These are phyloP conservation scores for Talaromyces pinophilus DNA, from an alignment of 2,329 filamentous ascomycete species.

Conservation along the genomic window DNA sequence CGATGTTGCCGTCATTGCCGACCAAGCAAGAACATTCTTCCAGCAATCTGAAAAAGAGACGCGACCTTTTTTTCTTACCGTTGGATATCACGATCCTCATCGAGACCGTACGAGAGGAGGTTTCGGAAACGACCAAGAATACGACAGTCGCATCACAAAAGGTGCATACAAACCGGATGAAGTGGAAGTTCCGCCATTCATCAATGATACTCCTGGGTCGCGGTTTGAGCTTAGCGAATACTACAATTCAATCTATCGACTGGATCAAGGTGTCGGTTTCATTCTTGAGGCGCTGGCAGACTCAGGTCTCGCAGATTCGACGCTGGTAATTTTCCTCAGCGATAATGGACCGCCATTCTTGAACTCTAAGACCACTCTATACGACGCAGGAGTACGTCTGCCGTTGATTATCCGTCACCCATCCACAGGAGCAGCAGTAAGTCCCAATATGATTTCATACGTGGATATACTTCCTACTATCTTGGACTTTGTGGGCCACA, in stretches of 20 bases:
- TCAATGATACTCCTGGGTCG: slow-evolving; percentile 46
- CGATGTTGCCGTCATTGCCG: slow-evolving; percentile 47
- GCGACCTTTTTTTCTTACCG: slow-evolving; percentile 49
- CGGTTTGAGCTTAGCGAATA: slow-evolving; percentile 50
- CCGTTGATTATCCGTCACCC: slow-evolving; percentile 48
- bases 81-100: slow-evolving; percentile 53
- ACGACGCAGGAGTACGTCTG: slow-evolving; percentile 50
- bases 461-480: slow-evolving; percentile 52
- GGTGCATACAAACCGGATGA: slow-evolving; percentile 34
- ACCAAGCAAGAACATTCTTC: slow-evolving; percentile 44
- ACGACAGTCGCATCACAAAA: slow-evolving; percentile 30
- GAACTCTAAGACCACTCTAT: slow-evolving; percentile 56
- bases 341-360: slow-evolving; percentile 55
- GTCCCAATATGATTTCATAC: slow-evolving; percentile 50
- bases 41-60: slow-evolving; percentile 32
- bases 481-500: slow-evolving; percentile 43
- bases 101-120: slow-evolving; percentile 45
- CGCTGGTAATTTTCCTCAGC: slow-evolving; percentile 51
- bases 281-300: slow-evolving; percentile 36
- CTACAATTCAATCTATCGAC: slow-evolving; percentile 42
- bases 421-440: slow-evolving; percentile 27
- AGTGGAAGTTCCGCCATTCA: slow-evolving; percentile 45
- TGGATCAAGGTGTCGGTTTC: slow-evolving; percentile 43
- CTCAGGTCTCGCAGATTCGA: slow-evolving; percentile 32
- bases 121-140: slow-evolving; percentile 48